phyloP scores from a whole-genome alignment of 495 filamentous ascomycete species.

The Penicillium odoratum region DNA sequence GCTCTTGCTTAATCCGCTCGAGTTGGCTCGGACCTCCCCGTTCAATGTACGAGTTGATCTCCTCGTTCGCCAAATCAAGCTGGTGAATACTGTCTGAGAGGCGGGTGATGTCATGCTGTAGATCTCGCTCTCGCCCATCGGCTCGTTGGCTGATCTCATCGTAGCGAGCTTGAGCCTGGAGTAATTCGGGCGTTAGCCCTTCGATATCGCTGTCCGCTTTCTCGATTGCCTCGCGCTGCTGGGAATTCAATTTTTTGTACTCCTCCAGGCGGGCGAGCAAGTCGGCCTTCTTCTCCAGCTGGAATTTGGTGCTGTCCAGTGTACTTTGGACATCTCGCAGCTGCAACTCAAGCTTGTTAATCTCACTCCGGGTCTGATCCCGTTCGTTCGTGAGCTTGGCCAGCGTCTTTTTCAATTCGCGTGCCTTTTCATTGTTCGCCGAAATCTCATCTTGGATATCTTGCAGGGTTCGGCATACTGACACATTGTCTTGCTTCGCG shows the following conservation, averaged over 20 bases:
- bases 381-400: constrained; percentile 64
- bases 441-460: constrained; percentile 80
- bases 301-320: constrained; percentile 64
- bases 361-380: constrained; percentile 65
- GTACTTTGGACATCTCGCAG: constrained; percentile 66
- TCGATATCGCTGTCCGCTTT: constrained; percentile 69
- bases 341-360: constrained; percentile 70
- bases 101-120: constrained; percentile 69
- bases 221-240: constrained; percentile 67
- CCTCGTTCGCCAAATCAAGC: constrained; percentile 68
- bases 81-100: constrained; percentile 73
- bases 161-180: constrained; percentile 68
- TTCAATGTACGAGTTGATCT: constrained; percentile 79
- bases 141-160: constrained; percentile 74
- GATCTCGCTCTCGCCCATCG: constrained; percentile 67
- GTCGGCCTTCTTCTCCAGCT: constrained; percentile 74
- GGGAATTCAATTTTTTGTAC: constrained; percentile 61
- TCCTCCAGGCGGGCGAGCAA: constrained; percentile 69
- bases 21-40: constrained; percentile 74
- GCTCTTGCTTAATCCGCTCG: constrained; percentile 63
- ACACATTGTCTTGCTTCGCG: constrained; percentile 67
- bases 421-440: constrained; percentile 63
- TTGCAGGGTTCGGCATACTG: constrained; percentile 65
- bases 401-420: constrained; percentile 60
- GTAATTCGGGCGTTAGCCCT: constrained; percentile 66